These are phyloP conservation scores for Quercus aquifolioides DNA, from an alignment of 306 rosid genomes.

Conservation along the genomic window DNA sequence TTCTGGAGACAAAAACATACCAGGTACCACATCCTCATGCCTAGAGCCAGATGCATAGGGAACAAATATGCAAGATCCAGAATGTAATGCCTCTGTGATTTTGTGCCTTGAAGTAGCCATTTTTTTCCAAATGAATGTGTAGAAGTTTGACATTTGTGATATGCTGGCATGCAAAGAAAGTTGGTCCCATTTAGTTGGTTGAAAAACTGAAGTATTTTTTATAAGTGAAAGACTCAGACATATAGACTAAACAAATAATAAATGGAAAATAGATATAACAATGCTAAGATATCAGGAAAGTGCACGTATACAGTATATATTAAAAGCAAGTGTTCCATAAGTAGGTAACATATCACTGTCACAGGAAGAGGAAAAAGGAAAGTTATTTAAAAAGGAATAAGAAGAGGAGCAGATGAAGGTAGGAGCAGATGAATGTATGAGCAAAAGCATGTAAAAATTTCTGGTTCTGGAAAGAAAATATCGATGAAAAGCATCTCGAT, in stretches of 20 bases:
- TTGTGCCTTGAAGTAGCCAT: slow-evolving; percentile 58
- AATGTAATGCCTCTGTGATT: slow-evolving; percentile 50
- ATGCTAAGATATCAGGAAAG: neutral
- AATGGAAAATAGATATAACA: neutral
- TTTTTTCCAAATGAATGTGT: slow-evolving; percentile 77
- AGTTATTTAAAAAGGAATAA: neutral
- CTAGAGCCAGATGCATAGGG: slow-evolving; percentile 51
- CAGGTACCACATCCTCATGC: slow-evolving; percentile 56
- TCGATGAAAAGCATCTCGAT: neutral
- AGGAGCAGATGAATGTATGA: neutral
- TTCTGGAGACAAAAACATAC: slow-evolving; percentile 54
- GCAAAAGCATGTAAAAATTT: neutral
- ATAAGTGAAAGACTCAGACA: neutral
- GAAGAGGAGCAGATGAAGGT: neutral
- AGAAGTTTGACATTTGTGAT: slow-evolving; percentile 75
- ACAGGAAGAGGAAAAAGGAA: neutral
- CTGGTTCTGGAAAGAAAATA: neutral
- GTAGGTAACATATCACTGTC: neutral
- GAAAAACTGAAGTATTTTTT: too few relatives aligned
- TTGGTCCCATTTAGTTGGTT: slow-evolving; percentile 2
- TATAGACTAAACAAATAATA: neutral
- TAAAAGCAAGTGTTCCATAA: neutral
- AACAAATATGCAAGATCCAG: slow-evolving; percentile 72
- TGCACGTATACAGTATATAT: too few relatives aligned
- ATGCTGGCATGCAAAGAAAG: slow-evolving; percentile 42